Evolutionary conservation across 164 flowering plant genomes (phyloP).

Genomic region (Chloranthus sessilifolius): DNA sequence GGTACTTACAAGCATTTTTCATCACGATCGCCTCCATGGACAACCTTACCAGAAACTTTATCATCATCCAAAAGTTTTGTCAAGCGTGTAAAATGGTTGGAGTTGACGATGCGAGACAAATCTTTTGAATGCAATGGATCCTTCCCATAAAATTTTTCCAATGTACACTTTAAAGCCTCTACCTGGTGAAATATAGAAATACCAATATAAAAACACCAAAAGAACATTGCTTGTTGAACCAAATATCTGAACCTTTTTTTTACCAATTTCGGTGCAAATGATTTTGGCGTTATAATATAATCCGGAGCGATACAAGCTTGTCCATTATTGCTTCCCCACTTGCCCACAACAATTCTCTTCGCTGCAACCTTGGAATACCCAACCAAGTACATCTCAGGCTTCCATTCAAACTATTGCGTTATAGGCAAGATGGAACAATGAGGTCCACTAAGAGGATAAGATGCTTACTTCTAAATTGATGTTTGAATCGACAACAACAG

Average conservation of each 20-base stretch:
- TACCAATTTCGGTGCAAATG: conserved; percentile 71
- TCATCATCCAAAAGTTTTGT: conserved; percentile 68
- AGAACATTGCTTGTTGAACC: no score
- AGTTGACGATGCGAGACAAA: conserved; percentile 70
- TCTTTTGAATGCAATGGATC: conserved; percentile 70
- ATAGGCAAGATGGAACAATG: no score
- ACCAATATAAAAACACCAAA: no score
- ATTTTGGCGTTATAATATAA: conserved; percentile 65
- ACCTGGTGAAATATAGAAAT: conserved; percentile 51
- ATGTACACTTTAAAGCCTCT: conserved; percentile 43
- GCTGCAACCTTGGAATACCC: conserved; percentile 50
- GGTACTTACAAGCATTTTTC: conserved; percentile 49
- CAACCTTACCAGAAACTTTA: conserved; percentile 62
- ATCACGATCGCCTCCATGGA: conserved; percentile 75
- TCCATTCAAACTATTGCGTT: no score
- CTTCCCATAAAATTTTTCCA: conserved; percentile 68
- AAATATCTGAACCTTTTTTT: no score
- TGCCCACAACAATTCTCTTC: conserved; percentile 59
- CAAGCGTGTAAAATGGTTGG: conserved; percentile 67
- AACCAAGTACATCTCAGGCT: conserved; percentile 7
- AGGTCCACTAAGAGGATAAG: no score
- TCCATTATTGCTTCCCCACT: conserved; percentile 70
- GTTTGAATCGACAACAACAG: conserved; percentile 74
- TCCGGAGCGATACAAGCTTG: conserved; percentile 77
- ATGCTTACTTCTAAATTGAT: conserved; percentile 48